Evolutionary conservation across 2,329 filamentous ascomycete species (phyloP), one percentile per base, ranked within the genome.

Genomic region (Sarocladiaceae sp.): DNA sequence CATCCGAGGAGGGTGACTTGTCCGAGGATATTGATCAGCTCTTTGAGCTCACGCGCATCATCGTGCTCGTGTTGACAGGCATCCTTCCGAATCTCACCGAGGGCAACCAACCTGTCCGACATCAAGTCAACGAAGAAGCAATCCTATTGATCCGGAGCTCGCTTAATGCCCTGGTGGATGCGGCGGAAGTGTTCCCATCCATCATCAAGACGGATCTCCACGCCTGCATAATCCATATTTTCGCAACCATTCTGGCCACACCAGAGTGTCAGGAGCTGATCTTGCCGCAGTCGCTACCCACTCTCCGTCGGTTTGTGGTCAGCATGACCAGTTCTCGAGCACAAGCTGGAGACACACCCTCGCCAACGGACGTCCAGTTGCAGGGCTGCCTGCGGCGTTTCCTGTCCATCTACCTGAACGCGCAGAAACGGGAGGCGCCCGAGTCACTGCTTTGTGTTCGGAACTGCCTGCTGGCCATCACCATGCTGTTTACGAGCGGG

Each of bases 11-110:
- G 43, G 82, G 83, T 13, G 85, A 93, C 60, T 70, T 98, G 10
- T 95, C 88, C 0, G 93, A 98, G 57, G 93, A 98, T 58, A 95
- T 98, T 50, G 93, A 98, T 58, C 93, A 98, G 64, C 75, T 98
- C 1, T 98, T 98, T 56, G 93, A 98, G 64, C 73, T 98, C 37
- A 98, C 93, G 0, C 80, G 93, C 51, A 95, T 96, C 59, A 96
- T 97, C 50, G 91, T 97, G 13, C 73, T 98, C 7, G 91, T 97
- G 2, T 73, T 98, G 21, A 85, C 89, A 1, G 88, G 90, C 1
- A 70, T 96, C 31, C 71, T 98, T 18, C 93, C 94, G 4, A 94
- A 91, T 48, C 70, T 94, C 4, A 79, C 79, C 4, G 84, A 87
- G 48, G 69, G 73, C 40, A 80, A 76, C 35, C 79, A 76, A 51